phyloP scores from a whole-genome alignment of 345 rosid species.

The Eucalyptus marginata region DNA sequence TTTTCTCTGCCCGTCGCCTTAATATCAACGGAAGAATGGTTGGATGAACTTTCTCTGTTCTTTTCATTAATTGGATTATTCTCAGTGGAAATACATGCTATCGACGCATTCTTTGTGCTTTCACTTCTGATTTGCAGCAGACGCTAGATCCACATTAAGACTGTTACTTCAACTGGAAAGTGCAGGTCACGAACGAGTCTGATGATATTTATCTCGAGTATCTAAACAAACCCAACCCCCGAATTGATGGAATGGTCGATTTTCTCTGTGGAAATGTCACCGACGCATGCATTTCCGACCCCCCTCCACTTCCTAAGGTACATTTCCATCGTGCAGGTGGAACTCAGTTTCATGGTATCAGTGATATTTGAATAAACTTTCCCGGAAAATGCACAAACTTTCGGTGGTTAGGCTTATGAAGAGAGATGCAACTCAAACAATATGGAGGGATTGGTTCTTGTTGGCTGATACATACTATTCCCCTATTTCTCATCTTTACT shows the following conservation, averaged over 20 bases:
- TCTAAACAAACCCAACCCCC: no score
- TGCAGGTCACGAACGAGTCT: slow-evolving; percentile 34
- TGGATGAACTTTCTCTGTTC: neutral
- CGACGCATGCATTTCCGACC: slow-evolving; percentile 48
- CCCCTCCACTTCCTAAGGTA: slow-evolving; percentile 82
- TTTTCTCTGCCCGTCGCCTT: neutral
- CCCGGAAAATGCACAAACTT: neutral
- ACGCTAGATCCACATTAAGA: neutral
- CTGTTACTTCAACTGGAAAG: neutral
- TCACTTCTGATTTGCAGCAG: neutral
- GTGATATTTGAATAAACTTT: no score
- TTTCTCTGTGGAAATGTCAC: slow-evolving; percentile 65
- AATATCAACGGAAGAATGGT: neutral
- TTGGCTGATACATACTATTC: neutral
- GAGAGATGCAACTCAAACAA: neutral
- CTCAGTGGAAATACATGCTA: neutral
- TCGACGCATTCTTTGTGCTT: neutral
- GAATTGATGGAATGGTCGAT: slow-evolving; percentile 28
- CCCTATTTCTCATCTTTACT: neutral
- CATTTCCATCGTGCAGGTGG: neutral
- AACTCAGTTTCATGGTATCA: neutral
- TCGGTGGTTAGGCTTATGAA: neutral
- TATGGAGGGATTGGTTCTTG: neutral
- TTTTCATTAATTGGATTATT: neutral
- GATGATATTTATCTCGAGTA: no score